Conservation (phyloP, 768 basidiomycete species). For the Lactarius hatsudake region DNA sequence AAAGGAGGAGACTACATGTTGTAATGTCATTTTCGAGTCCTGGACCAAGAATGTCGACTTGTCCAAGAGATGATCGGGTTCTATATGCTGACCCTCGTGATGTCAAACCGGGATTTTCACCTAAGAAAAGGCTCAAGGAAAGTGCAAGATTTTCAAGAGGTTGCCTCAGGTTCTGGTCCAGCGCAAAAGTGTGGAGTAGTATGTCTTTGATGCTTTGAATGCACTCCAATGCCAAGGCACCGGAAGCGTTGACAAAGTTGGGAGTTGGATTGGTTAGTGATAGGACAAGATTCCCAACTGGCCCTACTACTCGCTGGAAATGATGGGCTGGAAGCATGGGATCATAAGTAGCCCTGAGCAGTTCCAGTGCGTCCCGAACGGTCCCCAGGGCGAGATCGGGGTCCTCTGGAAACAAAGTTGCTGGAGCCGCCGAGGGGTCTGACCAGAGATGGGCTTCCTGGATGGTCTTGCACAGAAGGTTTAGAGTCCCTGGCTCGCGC, state of each 20-base stretch:
- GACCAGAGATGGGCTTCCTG: slow-evolving; percentile 63
- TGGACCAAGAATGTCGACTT: slow-evolving; percentile 27
- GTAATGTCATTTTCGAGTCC: slow-evolving; percentile 23
- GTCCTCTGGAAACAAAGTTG: slow-evolving; percentile 51
- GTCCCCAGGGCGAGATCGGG: slow-evolving; percentile 49
- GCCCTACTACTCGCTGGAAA: slow-evolving; percentile 21
- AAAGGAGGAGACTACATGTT: slow-evolving; percentile 25
- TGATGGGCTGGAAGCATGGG: slow-evolving; percentile 20
- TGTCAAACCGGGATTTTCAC: slow-evolving; percentile 20
- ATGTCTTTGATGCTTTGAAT: slow-evolving; percentile 25
- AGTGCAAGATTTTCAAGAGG: slow-evolving; percentile 26
- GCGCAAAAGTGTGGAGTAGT: slow-evolving; percentile 22
- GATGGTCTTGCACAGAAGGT: slow-evolving; percentile 64
- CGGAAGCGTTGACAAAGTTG: slow-evolving; percentile 19
- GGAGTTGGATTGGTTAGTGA: slow-evolving; percentile 18
- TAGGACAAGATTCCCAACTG: slow-evolving; percentile 22
- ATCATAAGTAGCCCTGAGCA: slow-evolving; percentile 23
- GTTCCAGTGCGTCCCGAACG: slow-evolving; percentile 34
- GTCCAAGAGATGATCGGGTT: slow-evolving; percentile 22
- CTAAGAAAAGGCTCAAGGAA: slow-evolving; percentile 24
- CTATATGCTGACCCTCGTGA: slow-evolving; percentile 17
- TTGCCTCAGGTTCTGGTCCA: slow-evolving; percentile 18
- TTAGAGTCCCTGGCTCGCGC: slow-evolving; percentile 62
- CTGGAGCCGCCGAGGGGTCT: slow-evolving; percentile 50
- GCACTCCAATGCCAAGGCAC: slow-evolving; percentile 22